Evolutionary conservation across 1,284 basidiomycete species (phyloP), one percentile per base, ranked within the genome.

Genomic region (Pseudozyma thailandica): DNA sequence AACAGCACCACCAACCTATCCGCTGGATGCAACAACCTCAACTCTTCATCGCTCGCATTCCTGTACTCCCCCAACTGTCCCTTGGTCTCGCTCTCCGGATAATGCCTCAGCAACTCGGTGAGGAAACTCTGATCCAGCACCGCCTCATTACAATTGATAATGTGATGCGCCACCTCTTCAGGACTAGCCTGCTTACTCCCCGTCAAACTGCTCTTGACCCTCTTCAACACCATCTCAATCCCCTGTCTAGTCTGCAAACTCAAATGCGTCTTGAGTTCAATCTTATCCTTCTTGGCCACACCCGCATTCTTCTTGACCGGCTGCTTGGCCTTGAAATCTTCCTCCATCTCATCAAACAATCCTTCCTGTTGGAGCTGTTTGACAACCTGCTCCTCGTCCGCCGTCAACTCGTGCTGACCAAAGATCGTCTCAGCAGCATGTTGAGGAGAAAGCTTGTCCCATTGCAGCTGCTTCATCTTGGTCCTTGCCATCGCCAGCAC

Each of bases 391-490:
- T 60, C 57, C 48, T 82, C 81, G 33, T 74, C 69, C 9, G 57
- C 62, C 13, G 61, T 65, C 21, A 72, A 31, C 37, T 65, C 51
- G 21, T 68, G 61, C 50, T 74, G 59, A 12, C 75, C 80, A 72
- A 80, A 82, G 35, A 82, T 72, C 21, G 81, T 82, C 51, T 78
- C 79, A 13, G 80, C 78, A 1, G 81, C 81, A 51, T 82, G 81
- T 42, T 81, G 78, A 3, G 81, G 73, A 23, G 77, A 74, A 8
- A 82, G 75, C 82, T 98, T 98, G 83, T 98, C 95, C 95, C 96
- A 98, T 81, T 98, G 95, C 46, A 98, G 86, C 84, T 98, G 94
- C 84, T 98, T 98, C 92, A 98, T 94, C 86, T 94, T 93, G 49
- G 89, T 90, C 62, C 88, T 89, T 1, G 94, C 92, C 47, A 92